phyloP scores from a whole-genome alignment of 1,139 yeast genomes.

The Suhomyces terraborum region DNA sequence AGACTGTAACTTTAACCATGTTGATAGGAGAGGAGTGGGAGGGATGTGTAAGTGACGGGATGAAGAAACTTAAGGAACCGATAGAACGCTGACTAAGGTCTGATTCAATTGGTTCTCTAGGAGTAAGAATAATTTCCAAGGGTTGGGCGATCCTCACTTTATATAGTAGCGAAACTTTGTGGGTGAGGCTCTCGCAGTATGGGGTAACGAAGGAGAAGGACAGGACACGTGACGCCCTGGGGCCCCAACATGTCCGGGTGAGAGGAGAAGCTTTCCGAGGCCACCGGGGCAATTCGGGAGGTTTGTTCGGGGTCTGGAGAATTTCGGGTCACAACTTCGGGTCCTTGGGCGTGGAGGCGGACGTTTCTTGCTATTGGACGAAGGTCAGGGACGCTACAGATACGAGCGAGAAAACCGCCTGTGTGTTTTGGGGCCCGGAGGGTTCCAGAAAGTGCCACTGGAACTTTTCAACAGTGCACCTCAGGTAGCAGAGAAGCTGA shows the following conservation, averaged over 20 bases:
- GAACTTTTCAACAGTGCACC: too few species aligned
- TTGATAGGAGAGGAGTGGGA: not conserved
- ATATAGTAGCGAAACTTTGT: slow-evolving; percentile 3
- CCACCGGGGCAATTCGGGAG: slow-evolving; percentile 7
- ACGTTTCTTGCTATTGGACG: not conserved
- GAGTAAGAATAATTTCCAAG: not conserved
- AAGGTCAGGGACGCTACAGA: too few species aligned
- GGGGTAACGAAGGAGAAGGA: slow-evolving; percentile 7
- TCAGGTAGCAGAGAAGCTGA: too few species aligned
- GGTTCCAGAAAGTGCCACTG: too few species aligned
- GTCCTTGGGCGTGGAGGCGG: not conserved
- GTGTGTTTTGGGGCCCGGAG: too few species aligned
- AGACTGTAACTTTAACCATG: slow-evolving; percentile 75
- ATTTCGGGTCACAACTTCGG: too few species aligned
- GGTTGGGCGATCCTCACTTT: slow-evolving; percentile 6
- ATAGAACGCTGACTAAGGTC: not conserved
- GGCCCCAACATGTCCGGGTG: slow-evolving; percentile 14
- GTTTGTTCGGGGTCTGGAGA: too few species aligned
- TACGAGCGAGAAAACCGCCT: too few species aligned
- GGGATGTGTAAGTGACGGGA: not conserved
- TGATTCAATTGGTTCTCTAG: not conserved
- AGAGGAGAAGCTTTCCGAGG: slow-evolving; percentile 11
- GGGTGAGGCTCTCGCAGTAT: slow-evolving; percentile 5
- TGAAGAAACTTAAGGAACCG: not conserved
- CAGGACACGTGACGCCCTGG: slow-evolving; percentile 11